Evolutionary conservation across 495 filamentous ascomycete genomes (phyloP).

Genomic region (Penicillium chermesinum): DNA sequence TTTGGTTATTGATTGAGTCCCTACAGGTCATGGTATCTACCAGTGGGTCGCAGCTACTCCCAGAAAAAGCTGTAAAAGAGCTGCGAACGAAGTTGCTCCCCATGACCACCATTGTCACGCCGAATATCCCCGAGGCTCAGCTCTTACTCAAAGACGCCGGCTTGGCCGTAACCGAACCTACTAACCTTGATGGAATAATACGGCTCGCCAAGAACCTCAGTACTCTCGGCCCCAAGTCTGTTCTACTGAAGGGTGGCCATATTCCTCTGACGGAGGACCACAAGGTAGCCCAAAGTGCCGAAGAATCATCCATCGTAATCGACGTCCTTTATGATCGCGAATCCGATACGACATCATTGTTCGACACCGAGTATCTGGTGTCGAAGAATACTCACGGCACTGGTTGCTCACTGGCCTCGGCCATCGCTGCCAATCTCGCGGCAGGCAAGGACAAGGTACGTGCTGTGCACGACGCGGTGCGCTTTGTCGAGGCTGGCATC

Average conservation of each 20-base stretch:
- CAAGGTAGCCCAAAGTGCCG: constrained; percentile 45
- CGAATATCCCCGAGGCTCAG: constrained; percentile 85
- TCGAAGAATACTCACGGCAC: constrained; percentile 91
- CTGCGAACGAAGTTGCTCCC: constrained; percentile 68
- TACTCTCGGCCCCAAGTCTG: constrained; percentile 65
- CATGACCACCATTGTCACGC: constrained; percentile 73
- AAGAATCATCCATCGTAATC: constrained; percentile 60
- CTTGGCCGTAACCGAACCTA: constrained; percentile 40
- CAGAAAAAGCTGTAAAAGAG: constrained; percentile 58
- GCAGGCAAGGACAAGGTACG: constrained; percentile 54
- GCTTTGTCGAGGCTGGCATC: constrained; percentile 82
- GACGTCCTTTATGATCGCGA: constrained; percentile 67
- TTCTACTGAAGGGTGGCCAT: constrained; percentile 91
- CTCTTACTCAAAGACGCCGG: constrained; percentile 62
- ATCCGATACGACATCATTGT: constrained; percentile 36
- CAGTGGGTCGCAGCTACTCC: constrained; percentile 70
- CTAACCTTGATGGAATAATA: constrained; percentile 56
- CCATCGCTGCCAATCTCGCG: constrained; percentile 83
- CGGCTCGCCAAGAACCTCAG: constrained; percentile 62
- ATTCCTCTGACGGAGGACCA: constrained; percentile 63
- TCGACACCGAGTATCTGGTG: constrained; percentile 63
- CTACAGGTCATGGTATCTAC: constrained; percentile 88
- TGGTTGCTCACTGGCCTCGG: constrained; percentile 89
- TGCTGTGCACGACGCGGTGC: constrained; percentile 66
- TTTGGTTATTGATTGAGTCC: constrained; percentile 8